Percentiles rank a stretch among this genome's conserved stretches.
These are phyloP conservation scores for Nepenthes gracilis DNA, from an alignment of 148 eudicot species.

Conservation along the genomic window DNA sequence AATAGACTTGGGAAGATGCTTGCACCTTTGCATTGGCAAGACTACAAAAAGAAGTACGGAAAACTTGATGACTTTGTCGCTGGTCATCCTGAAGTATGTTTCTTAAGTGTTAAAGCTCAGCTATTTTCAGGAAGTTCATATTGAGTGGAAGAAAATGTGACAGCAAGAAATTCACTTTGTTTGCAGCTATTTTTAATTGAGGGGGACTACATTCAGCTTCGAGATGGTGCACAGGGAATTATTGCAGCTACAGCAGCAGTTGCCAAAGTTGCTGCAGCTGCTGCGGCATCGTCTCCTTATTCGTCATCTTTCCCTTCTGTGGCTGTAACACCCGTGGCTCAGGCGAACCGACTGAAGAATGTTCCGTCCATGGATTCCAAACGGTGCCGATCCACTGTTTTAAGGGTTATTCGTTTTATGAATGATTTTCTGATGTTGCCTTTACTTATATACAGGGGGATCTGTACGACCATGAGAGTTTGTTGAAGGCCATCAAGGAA, in stretches of 20 bases:
- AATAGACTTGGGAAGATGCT: conserved; percentile 96
- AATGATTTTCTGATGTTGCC: too few relatives aligned
- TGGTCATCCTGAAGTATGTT: conserved; percentile 83
- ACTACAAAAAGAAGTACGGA: conserved; percentile 79
- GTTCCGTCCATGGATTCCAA: conserved; percentile 31
- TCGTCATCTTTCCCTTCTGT: conserved; percentile 59
- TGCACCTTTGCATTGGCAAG: conserved; percentile 97
- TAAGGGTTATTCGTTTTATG: too few relatives aligned
- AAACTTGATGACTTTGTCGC: conserved; percentile 93
- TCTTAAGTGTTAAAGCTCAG: background rate
- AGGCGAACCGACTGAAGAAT: conserved; percentile 50
- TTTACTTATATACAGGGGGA: too few relatives aligned
- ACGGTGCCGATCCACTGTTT: too few relatives aligned
- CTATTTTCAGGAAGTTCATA: background rate
- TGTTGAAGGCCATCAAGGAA: too few relatives aligned
- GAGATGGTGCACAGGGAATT: conserved; percentile 94
- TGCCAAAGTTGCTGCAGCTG: conserved; percentile 89
- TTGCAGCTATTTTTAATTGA: conserved; percentile 77
- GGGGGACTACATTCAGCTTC: conserved; percentile 77
- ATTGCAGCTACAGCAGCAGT: conserved; percentile 86
- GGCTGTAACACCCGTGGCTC: conserved; percentile 90
- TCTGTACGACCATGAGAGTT: too few relatives aligned
- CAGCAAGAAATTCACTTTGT: background rate
- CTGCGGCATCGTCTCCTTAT: conserved; percentile 49
- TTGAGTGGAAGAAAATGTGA: background rate